Evolutionary conservation across 306 rosid genomes (phyloP).

Genomic region (Amphicarpaea edgeworthii): DNA sequence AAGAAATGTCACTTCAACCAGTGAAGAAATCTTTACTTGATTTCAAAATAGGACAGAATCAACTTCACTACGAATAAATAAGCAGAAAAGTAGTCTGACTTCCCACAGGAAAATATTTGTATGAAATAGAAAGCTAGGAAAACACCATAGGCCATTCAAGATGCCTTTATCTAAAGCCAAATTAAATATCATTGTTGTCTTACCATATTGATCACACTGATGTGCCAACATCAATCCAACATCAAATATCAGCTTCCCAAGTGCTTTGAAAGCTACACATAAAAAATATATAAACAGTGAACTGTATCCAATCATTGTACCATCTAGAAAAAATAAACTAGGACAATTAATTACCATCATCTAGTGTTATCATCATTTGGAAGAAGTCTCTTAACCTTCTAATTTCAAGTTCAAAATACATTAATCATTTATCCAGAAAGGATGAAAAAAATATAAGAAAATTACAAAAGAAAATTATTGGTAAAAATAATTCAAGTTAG

Average conservation of each 20-base stretch:
- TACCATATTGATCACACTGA: constrained; percentile 94
- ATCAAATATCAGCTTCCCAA: constrained; percentile 87
- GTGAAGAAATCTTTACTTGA: constrained; percentile 6
- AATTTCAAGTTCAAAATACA: constrained; percentile 29
- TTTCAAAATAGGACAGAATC: constrained; percentile 7
- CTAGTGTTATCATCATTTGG: constrained; percentile 23
- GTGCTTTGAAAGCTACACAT: constrained; percentile 86
- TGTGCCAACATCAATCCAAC: constrained; percentile 94
- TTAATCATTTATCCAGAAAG: constrained; percentile 36
- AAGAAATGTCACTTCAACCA: constrained; percentile 29
- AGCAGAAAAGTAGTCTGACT: constrained; percentile 22
- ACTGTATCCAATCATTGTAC: constrained; percentile 41
- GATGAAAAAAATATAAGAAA: constrained; percentile 15
- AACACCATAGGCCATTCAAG: constrained; percentile 11
- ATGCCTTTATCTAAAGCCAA: constrained; percentile 20
- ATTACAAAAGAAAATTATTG: not conserved
- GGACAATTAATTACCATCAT: not conserved
- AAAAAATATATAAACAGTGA: constrained; percentile 32
- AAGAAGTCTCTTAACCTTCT: constrained; percentile 37
- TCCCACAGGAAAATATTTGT: not conserved
- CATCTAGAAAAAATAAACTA: constrained; percentile 14
- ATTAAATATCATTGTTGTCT: constrained; percentile 25
- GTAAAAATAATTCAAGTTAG: constrained; percentile 20
- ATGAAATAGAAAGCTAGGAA: constrained; percentile 28
- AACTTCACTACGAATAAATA: not conserved